phyloP scores from a whole-genome alignment of 1,139 yeast genomes.

The Entelexis sorbosivorans region DNA sequence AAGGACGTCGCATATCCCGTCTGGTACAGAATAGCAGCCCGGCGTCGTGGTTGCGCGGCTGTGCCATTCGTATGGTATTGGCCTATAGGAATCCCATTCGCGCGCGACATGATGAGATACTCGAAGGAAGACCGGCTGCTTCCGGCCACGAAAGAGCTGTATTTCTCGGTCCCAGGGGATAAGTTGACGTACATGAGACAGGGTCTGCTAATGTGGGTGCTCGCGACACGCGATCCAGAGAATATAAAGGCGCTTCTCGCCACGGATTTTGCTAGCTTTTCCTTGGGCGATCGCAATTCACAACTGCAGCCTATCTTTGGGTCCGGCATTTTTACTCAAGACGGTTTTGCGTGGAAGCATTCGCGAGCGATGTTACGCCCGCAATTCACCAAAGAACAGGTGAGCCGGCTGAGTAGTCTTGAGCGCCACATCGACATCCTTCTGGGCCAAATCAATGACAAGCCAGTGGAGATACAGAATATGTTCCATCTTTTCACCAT shows the following conservation, averaged over 20 bases:
- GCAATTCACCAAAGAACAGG: slow-evolving; percentile 45
- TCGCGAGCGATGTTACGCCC: slow-evolving; percentile 49
- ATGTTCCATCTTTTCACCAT: slow-evolving; percentile 43
- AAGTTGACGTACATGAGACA: background rate
- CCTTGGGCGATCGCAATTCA: slow-evolving; percentile 37
- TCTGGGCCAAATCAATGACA: slow-evolving; percentile 20
- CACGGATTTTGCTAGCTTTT: slow-evolving; percentile 39
- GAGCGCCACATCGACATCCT: slow-evolving; percentile 39
- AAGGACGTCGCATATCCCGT: background rate
- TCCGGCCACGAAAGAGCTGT: background rate
- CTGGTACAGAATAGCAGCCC: background rate
- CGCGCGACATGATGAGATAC: background rate
- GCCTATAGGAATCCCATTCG: slow-evolving; percentile 1
- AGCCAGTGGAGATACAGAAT: slow-evolving; percentile 39
- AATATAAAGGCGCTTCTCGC: slow-evolving; percentile 31
- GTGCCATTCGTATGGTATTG: background rate
- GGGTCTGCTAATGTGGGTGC: slow-evolving; percentile 2
- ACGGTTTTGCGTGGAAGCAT: slow-evolving; percentile 46
- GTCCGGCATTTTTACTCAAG: slow-evolving; percentile 47
- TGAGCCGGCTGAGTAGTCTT: slow-evolving; percentile 40
- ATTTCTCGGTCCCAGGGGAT: background rate
- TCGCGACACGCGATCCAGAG: slow-evolving; percentile 36
- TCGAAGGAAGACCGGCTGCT: background rate
- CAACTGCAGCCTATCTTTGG: slow-evolving; percentile 41
- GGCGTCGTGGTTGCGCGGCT: background rate